Conservation (phyloP, 495 filamentous ascomycete genomes). For the Tuber borchii region DNA sequence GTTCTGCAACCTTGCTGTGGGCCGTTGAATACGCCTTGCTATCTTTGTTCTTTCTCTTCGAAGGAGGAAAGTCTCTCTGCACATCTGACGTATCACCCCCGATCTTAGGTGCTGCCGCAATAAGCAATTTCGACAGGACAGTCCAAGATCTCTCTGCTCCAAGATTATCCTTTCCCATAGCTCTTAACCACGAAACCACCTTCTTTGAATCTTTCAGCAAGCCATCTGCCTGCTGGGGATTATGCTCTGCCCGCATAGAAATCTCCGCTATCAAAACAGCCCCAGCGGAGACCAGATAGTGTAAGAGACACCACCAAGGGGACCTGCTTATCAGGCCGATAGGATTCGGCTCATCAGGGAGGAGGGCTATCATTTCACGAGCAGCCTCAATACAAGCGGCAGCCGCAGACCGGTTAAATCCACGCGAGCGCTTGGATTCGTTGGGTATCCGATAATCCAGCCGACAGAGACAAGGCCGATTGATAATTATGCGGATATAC, state of each 20-base stretch:
- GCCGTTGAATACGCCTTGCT: not conserved
- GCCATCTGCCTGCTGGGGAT: constrained; percentile 50
- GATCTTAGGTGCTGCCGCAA: constrained; percentile 46
- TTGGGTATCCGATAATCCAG: constrained; percentile 48
- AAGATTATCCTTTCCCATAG: constrained; percentile 47
- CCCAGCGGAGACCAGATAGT: constrained; percentile 58
- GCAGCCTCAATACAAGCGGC: constrained; percentile 56
- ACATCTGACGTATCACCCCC: constrained; percentile 39
- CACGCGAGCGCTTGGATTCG: constrained; percentile 46
- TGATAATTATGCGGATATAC: constrained; percentile 55
- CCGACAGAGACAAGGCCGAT: constrained; percentile 56
- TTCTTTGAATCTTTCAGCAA: constrained; percentile 53
- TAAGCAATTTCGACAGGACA: constrained; percentile 51
- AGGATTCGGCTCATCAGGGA: constrained; percentile 44
- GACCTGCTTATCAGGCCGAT: constrained; percentile 47
- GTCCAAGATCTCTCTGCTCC: constrained; percentile 51
- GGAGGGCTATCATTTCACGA: constrained; percentile 50
- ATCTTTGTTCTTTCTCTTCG: not conserved
- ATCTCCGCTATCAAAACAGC: constrained; percentile 57
- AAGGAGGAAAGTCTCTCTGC: constrained; percentile 23
- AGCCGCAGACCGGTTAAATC: constrained; percentile 51
- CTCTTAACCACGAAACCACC: constrained; percentile 51
- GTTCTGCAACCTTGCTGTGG: not conserved
- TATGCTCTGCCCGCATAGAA: constrained; percentile 51
- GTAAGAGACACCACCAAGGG: constrained; percentile 60